Percentiles rank a stretch among this genome's conserved stretches.
Conservation (phyloP, 139 green algal genomes). For the Picochlorum sp. region DNA sequence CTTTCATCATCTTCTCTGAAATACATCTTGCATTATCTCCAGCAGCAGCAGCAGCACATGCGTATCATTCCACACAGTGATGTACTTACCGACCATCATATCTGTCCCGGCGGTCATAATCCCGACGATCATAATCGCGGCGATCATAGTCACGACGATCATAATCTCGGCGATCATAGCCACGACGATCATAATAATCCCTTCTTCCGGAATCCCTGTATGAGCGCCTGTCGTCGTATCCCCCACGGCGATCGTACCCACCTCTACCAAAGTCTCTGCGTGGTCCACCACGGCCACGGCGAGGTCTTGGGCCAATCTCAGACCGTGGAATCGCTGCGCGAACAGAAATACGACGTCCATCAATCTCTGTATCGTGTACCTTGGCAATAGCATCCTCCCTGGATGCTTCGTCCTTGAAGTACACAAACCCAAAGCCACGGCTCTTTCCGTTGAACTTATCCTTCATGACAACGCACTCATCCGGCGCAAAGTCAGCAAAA, state of each 20-base stretch:
- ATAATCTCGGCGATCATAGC: not conserved
- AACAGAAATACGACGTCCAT: conserved; percentile 64
- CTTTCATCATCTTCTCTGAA: no score
- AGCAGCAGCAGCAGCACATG: no score
- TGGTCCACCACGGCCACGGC: conserved; percentile 10
- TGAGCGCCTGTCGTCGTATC: not conserved
- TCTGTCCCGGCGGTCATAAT: conserved; percentile 7
- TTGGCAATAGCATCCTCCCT: conserved; percentile 52
- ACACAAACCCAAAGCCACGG: conserved; percentile 80
- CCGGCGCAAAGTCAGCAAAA: conserved; percentile 41
- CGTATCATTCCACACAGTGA: no score
- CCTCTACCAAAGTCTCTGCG: conserved; percentile 1
- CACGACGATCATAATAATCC: conserved; percentile 1
- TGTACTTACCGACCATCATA: not conserved
- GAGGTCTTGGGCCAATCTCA: conserved; percentile 33
- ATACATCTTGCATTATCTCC: no score
- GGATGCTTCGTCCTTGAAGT: conserved; percentile 50
- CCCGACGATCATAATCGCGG: not conserved
- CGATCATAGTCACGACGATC: not conserved
- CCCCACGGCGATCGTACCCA: conserved; percentile 2
- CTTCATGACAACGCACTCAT: conserved; percentile 41
- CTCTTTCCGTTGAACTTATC: conserved; percentile 54
- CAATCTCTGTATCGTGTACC: conserved; percentile 67
- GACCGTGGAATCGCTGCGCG: conserved; percentile 59
- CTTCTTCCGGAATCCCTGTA: not conserved